Base-by-base conservation (phyloP, 352 stramenopile species). In the Elongisporangium undulatum region DNA sequence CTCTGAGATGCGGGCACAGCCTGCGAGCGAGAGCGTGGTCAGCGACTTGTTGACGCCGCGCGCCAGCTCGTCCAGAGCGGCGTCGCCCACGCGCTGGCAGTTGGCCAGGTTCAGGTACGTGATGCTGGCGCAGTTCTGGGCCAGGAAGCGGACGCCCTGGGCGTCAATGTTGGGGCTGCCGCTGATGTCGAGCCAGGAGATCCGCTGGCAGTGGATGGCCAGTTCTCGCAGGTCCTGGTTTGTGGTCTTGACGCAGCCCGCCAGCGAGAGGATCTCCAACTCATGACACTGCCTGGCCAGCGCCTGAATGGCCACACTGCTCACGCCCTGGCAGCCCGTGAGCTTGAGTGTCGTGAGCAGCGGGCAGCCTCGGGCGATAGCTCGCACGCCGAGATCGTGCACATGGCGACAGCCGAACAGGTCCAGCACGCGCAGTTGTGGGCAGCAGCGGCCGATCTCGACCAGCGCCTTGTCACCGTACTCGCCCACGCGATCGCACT, bases 391-490 rank as follows among this genome's bases (percentile, higher is more conserved):
- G 8, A 67, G 56, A 53, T 95, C 80, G 21, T 94, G 84, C 1
- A 97, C 89, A 58, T 97, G 89, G 15, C 87, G 87, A 61, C 92
- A 97, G 3, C 89, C 89, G 58, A 89, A 91, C 9, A 98, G 72
- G 54, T 97, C 82, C 2, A 98, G 65, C 16, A 87, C 69, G 16
- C 67, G 69, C 26, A 98, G 66, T 56, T 87, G 69, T 2, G 70
- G 64, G 61, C 92, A 97, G 67, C 76, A 88, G 48, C 77, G 75
- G 4, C 92, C 93, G 16, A 98, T 77, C 68, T 95, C 90, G 22
- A 97, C 65, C 8, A 98, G 70, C 23, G 87, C 90, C 63, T 95
- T 92, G 75, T 98, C 93, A 0, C 94, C 93, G 63, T 95, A 98
- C 66, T 98, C 90, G 34, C 90, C 90, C 0, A 97, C 77, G 38